Evolutionary conservation across 495 filamentous ascomycete species (phyloP).

Genomic region (Eremomyces bilateralis): DNA sequence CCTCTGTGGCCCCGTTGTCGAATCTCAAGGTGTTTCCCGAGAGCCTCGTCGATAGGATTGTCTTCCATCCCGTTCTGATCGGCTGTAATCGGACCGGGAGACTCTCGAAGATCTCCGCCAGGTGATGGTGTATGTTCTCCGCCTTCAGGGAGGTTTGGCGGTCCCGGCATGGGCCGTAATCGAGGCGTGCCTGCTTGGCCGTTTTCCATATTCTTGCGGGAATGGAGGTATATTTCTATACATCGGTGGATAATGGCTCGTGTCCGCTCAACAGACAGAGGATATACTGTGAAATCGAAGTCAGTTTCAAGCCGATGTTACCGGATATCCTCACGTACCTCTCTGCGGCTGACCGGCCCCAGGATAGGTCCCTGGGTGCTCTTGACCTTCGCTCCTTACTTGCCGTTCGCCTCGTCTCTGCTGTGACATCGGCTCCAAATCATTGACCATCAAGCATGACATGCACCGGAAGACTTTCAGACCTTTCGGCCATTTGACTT

Average conservation of each 20-base stretch:
- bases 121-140: background rate
- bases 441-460: slow-evolving; percentile 71
- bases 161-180: too few relatives aligned
- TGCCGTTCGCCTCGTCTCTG: slow-evolving; percentile 12
- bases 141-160: too few relatives aligned
- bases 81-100: background rate
- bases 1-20: too few relatives aligned
- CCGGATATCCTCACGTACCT: background rate
- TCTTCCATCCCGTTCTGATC: background rate
- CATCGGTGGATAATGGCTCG: slow-evolving; percentile 30
- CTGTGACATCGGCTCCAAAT: slow-evolving; percentile 31
- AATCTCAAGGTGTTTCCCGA: too few relatives aligned
- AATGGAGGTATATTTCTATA: slow-evolving; percentile 28
- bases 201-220: slow-evolving; percentile 1
- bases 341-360: too few relatives aligned
- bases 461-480: slow-evolving; percentile 63
- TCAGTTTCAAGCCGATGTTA: background rate
- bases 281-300: background rate
- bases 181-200: background rate
- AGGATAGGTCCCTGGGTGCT: background rate
- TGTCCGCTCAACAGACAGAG: slow-evolving; percentile 21
- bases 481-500: slow-evolving; percentile 62
- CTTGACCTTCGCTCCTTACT: background rate
- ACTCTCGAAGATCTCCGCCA: background rate
- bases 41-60: background rate